phyloP scores from a whole-genome alignment of 805 yeast genomes.

The Saccharomycopsis synnaedendra region DNA sequence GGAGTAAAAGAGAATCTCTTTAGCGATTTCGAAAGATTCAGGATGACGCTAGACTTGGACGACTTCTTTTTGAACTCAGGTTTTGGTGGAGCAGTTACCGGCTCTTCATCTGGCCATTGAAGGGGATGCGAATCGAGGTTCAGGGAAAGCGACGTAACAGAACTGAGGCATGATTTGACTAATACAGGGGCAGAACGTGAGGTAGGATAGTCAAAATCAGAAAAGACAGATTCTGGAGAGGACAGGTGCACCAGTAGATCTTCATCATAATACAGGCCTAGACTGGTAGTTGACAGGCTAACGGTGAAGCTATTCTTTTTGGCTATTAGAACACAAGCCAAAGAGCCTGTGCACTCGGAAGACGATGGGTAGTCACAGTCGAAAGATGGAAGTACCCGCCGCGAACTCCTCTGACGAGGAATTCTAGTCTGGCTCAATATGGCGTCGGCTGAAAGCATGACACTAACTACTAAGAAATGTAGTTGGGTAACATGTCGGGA shows the following conservation, averaged over 20 bases:
- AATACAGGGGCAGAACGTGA: background rate
- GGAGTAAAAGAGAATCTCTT: background rate
- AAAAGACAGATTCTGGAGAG: constrained; percentile 12
- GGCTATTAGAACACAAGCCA: constrained; percentile 13
- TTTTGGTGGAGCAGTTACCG: background rate
- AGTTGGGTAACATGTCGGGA: background rate
- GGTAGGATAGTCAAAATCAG: background rate
- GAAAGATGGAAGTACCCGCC: background rate
- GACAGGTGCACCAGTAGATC: background rate
- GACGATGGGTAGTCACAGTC: background rate
- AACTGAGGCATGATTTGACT: constrained; percentile 7
- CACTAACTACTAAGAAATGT: too few relatives aligned
- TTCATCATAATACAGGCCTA: background rate
- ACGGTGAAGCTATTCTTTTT: constrained; percentile 13
- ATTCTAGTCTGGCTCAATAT: background rate
- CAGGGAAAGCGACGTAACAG: constrained; percentile 5
- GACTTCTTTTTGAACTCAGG: background rate
- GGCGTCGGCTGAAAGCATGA: background rate
- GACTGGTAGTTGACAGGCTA: background rate
- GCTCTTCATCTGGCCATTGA: background rate
- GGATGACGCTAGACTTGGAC: background rate
- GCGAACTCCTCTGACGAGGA: background rate
- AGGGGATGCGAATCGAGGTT: constrained; percentile 12
- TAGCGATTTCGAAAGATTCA: background rate
- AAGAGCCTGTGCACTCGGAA: constrained; percentile 5